These are phyloP conservation scores for Salix udensis DNA, from an alignment of 345 rosid species.

Conservation along the genomic window DNA sequence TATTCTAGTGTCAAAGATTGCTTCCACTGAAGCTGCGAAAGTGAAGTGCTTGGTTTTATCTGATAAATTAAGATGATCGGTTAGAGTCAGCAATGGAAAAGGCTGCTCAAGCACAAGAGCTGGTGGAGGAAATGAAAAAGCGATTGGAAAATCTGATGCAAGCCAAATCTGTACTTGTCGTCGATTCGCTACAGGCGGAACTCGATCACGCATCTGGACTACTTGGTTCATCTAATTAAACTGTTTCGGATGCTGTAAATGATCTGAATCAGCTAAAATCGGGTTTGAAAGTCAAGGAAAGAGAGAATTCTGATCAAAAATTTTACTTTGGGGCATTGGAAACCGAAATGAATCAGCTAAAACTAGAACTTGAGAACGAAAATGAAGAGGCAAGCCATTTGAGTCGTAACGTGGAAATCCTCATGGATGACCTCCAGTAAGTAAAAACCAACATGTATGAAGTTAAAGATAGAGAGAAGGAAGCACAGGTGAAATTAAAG, in stretches of 20 bases:
- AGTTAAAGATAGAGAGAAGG: slow-evolving; percentile 12
- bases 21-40: slow-evolving; percentile 23
- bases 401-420: slow-evolving; percentile 20
- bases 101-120: slow-evolving; percentile 20
- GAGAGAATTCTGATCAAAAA: slow-evolving; percentile 30
- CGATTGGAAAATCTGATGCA: slow-evolving; percentile 30
- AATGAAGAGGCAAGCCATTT: slow-evolving; percentile 23
- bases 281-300: slow-evolving; percentile 28
- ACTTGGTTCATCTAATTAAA: slow-evolving; percentile 24
- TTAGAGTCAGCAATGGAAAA: slow-evolving; percentile 11
- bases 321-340: slow-evolving; percentile 18
- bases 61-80: slow-evolving; percentile 27
- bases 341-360: slow-evolving; percentile 29
- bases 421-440: slow-evolving; percentile 21
- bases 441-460: slow-evolving; percentile 24
- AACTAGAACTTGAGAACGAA: slow-evolving; percentile 15
- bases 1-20: slow-evolving; percentile 21
- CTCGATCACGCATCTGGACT: slow-evolving; percentile 22
- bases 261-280: slow-evolving; percentile 18
- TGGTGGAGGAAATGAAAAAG: slow-evolving; percentile 25
- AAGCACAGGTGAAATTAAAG: too few species aligned
- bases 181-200: slow-evolving; percentile 24
- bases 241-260: slow-evolving; percentile 18
- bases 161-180: slow-evolving; percentile 17
- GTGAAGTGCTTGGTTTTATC: slow-evolving; percentile 19